Evolutionary conservation across 139 green algal species (phyloP).

Genomic region (Dunaliella primolecta): DNA sequence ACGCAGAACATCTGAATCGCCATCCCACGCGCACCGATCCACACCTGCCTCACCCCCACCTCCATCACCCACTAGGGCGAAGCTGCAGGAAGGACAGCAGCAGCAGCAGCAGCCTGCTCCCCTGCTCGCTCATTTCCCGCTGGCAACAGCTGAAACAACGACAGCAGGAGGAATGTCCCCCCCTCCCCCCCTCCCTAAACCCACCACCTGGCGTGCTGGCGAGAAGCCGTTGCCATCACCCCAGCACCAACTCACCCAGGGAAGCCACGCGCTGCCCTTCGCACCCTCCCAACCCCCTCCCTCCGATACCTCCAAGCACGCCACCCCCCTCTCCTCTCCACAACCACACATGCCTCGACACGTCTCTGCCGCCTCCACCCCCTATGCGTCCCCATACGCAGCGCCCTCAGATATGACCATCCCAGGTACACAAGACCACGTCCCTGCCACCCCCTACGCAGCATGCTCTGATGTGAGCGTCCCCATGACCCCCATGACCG

Average conservation of each 20-base stretch:
- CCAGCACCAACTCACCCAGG: not conserved
- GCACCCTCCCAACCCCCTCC: not conserved
- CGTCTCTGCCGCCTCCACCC: not conserved
- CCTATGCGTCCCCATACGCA: not conserved
- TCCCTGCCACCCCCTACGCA: not conserved
- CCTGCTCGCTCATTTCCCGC: too few relatives aligned
- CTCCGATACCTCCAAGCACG: not conserved
- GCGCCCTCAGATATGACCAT: not conserved
- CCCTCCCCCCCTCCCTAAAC: too few relatives aligned
- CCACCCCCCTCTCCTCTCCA: not conserved
- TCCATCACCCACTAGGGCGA: too few relatives aligned
- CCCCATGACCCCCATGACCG: not conserved
- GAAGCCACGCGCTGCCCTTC: not conserved
- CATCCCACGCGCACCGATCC: not conserved
- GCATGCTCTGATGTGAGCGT: not conserved
- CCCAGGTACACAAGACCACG: not conserved
- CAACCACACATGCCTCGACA: too few relatives aligned
- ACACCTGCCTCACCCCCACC: too few relatives aligned
- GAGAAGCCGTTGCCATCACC: not conserved
- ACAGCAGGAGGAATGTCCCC: too few relatives aligned
- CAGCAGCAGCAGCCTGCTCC: too few relatives aligned
- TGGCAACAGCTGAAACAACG: too few relatives aligned
- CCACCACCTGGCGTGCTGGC: constrained; percentile 6
- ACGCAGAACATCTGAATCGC: not conserved
- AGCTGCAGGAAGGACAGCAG: too few relatives aligned